These are phyloP conservation scores for Venturiaceae sp. DNA, from an alignment of 2,329 filamentous ascomycete genomes.

Conservation along the genomic window DNA sequence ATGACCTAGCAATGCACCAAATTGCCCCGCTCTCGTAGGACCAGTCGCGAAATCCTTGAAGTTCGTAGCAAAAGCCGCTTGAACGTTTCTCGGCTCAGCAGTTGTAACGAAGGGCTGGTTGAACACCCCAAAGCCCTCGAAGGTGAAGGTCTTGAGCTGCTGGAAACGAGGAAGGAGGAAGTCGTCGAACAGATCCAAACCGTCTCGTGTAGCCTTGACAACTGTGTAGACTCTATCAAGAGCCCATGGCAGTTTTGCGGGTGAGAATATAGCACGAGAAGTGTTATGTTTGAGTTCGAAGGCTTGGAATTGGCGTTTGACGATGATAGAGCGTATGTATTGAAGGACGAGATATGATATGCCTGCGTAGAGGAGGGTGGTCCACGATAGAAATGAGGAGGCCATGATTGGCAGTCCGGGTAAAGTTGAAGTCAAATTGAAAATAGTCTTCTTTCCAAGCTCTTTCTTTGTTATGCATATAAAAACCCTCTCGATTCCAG, in stretches of 20 bases:
- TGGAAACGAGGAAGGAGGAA: neutral
- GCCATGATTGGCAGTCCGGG: neutral
- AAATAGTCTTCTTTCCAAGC: neutral
- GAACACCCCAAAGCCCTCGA: slow-evolving; percentile 7
- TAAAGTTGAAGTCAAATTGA: neutral
- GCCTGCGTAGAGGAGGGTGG: neutral
- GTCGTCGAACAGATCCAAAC: slow-evolving; percentile 10
- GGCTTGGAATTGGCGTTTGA: neutral
- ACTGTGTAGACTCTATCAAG: slow-evolving; percentile 4
- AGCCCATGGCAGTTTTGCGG: slow-evolving; percentile 4
- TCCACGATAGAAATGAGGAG: neutral
- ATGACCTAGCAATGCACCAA: slow-evolving; percentile 9
- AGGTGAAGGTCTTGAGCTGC: slow-evolving; percentile 1
- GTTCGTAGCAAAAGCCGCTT: slow-evolving; percentile 9
- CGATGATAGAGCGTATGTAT: neutral
- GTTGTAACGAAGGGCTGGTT: neutral
- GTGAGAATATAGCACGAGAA: slow-evolving; percentile 22
- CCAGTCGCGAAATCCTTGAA: slow-evolving; percentile 10
- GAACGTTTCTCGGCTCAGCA: slow-evolving; percentile 8
- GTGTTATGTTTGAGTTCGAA: slow-evolving; percentile 31
- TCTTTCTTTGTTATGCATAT: too few species aligned
- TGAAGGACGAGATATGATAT: neutral
- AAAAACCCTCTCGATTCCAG: neutral
- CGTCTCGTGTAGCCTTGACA: slow-evolving; percentile 8
- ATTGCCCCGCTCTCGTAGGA: slow-evolving; percentile 6